phyloP scores from a whole-genome alignment of 2,329 filamentous ascomycete species.

The Clathrospora elynae region DNA sequence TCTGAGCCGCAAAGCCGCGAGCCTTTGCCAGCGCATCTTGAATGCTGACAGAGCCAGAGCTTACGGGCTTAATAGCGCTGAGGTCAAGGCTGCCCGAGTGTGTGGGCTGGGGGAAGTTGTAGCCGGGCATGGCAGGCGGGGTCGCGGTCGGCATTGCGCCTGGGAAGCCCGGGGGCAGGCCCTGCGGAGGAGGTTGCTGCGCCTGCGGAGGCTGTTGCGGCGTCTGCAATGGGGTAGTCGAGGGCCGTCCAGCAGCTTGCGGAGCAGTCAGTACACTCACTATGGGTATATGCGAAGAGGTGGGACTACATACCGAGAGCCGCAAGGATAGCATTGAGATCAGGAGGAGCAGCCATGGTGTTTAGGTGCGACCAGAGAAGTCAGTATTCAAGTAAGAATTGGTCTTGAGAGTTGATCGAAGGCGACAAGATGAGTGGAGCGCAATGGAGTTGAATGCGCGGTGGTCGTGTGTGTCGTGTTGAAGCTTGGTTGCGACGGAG shows the following conservation, averaged over 20 bases:
- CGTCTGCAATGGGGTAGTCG: slow-evolving; percentile 55
- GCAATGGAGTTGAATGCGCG: slow-evolving; percentile 13
- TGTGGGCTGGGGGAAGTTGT: slow-evolving; percentile 68
- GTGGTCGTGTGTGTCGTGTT: slow-evolving; percentile 17
- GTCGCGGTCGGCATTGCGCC: slow-evolving; percentile 49
- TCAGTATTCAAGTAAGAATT: slow-evolving; percentile 8
- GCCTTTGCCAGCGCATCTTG: slow-evolving; percentile 84
- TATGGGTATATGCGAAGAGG: not conserved
- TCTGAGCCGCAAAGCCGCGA: slow-evolving; percentile 78
- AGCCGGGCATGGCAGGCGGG: slow-evolving; percentile 51
- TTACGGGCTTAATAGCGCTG: slow-evolving; percentile 77
- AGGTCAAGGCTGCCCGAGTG: slow-evolving; percentile 79
- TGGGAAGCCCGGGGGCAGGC: slow-evolving; percentile 52
- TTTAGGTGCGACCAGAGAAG: slow-evolving; percentile 10
- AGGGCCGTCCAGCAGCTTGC: slow-evolving; percentile 53
- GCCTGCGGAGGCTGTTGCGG: slow-evolving; percentile 48
- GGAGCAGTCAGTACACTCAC: slow-evolving; percentile 14
- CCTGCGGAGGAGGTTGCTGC: slow-evolving; percentile 52
- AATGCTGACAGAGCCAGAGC: slow-evolving; percentile 80
- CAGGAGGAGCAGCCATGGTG: slow-evolving; percentile 45
- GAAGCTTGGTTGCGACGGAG: slow-evolving; percentile 18
- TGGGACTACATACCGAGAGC: slow-evolving; percentile 41
- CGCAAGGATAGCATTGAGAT: slow-evolving; percentile 48
- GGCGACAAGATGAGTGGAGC: not conserved
- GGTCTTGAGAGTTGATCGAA: slow-evolving; percentile 1